Conservation (phyloP, 257 asterid genomes). For the Primulina huaijiensis region DNA sequence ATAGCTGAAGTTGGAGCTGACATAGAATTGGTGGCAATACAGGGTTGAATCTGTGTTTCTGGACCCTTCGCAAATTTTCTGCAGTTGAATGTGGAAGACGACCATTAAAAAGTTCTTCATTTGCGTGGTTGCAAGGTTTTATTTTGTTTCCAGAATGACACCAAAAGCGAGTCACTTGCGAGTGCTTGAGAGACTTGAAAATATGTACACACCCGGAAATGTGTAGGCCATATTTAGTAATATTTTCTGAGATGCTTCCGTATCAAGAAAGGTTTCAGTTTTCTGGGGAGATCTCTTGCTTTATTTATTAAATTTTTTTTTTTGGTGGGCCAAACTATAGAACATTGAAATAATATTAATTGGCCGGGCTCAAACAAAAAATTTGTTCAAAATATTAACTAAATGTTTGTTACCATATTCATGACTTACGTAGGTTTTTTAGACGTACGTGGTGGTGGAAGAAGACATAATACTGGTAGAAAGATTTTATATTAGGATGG, state of each 20-base stretch:
- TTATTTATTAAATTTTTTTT: too few relatives aligned
- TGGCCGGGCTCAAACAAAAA: background rate
- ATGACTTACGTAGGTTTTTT: too few relatives aligned
- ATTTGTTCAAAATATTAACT: too few relatives aligned
- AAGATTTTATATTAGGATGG: too few relatives aligned
- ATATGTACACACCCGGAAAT: background rate
- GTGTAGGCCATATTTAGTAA: background rate
- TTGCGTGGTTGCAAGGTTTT: background rate
- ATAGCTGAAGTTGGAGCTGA: constrained; percentile 91
- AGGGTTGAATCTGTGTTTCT: constrained; percentile 31
- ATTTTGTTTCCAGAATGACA: background rate
- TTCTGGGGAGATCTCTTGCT: background rate
- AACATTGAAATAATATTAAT: background rate
- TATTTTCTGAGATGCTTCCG: background rate
- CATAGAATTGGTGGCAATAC: constrained; percentile 65
- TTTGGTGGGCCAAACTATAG: background rate
- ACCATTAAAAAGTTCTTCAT: too few relatives aligned
- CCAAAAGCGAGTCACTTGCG: background rate
- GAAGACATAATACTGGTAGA: too few relatives aligned
- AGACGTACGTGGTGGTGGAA: too few relatives aligned
- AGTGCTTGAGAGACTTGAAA: background rate
- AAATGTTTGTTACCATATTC: too few relatives aligned
- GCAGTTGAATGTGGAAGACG: background rate
- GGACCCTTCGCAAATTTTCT: constrained; percentile 2
- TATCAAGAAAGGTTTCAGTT: background rate